phyloP scores from a whole-genome alignment of 108 stramenopile species.

The Nitzschia sp. region DNA sequence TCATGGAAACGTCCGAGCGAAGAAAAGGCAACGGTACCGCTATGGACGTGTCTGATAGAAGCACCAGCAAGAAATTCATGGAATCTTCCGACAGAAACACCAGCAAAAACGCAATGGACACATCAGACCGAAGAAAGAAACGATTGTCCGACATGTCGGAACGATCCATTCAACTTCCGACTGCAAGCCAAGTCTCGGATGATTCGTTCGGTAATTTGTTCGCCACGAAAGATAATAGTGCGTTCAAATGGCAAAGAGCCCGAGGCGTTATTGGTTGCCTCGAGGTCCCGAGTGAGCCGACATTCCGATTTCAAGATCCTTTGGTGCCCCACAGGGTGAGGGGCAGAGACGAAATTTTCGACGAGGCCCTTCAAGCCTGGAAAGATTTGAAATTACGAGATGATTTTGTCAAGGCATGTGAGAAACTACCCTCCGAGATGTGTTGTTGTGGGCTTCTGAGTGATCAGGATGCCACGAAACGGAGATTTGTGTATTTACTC shows the following conservation, averaged over 20 bases:
- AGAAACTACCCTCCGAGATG: conserved; percentile 27
- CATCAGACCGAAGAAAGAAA: no score
- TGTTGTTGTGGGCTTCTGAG: conserved; percentile 40
- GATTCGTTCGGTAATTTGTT: no score
- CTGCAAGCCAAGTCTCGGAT: not conserved
- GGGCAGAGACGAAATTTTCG: conserved; percentile 13
- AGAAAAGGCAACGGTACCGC: no score
- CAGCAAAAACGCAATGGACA: no score
- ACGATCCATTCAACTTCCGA: not conserved
- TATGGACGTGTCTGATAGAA: no score
- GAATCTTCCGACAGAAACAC: no score
- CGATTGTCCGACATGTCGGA: no score
- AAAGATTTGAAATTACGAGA: conserved; percentile 26
- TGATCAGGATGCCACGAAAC: conserved; percentile 28
- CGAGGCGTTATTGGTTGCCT: conserved; percentile 30
- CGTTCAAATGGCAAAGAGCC: conserved; percentile 43
- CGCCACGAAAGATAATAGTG: conserved; percentile 15
- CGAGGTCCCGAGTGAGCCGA: conserved; percentile 35
- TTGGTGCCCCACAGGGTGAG: conserved; percentile 12
- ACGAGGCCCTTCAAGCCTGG: conserved; percentile 38
- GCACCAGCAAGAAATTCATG: no score
- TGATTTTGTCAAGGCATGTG: conserved; percentile 31
- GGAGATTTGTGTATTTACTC: conserved; percentile 10
- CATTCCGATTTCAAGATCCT: conserved; percentile 24
- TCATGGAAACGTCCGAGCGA: no score